These are phyloP conservation scores for Microdochium bolleyi DNA, from an alignment of 2,329 filamentous ascomycete species.

Conservation along the genomic window DNA sequence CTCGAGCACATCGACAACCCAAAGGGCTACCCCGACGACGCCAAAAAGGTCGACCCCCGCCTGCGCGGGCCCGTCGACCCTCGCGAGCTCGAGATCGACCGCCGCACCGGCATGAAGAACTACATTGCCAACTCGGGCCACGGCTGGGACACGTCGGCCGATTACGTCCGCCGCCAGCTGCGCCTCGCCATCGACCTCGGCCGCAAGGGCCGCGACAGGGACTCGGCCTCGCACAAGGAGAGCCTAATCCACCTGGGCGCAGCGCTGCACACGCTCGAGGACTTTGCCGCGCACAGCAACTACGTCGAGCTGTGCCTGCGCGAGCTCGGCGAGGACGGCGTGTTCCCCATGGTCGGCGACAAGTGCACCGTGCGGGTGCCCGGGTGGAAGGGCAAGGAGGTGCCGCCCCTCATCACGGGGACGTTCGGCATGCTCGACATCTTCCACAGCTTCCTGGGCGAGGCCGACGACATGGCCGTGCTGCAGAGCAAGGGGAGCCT, in stretches of 20 bases:
- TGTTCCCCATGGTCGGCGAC: constrained; percentile 42
- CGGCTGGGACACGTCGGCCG: constrained; percentile 18
- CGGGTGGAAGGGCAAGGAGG: constrained; percentile 28
- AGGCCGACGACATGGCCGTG: constrained; percentile 21
- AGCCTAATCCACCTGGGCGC: constrained; percentile 27
- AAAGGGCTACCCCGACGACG: constrained; percentile 20
- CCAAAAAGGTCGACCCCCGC: constrained; percentile 17
- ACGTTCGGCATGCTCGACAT: constrained; percentile 37
- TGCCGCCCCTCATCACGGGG: constrained; percentile 43
- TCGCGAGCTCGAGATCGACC: constrained; percentile 18
- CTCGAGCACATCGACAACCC: constrained; percentile 47
- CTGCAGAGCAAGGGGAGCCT: constrained; percentile 18
- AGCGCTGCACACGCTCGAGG: constrained; percentile 41
- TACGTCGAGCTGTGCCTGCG: constrained; percentile 43
- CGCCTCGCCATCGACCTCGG: constrained; percentile 14
- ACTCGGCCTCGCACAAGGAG: constrained; percentile 9
- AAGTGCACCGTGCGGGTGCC: constrained; percentile 23
- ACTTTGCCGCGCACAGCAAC: constrained; percentile 47
- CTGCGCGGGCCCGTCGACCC: constrained; percentile 18
- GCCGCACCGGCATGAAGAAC: constrained; percentile 21
- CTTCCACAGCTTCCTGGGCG: constrained; percentile 20
- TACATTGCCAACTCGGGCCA: constrained; percentile 19
- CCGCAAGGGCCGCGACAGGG: constrained; percentile 8
- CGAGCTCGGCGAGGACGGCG: constrained; percentile 39
- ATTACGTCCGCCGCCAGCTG: constrained; percentile 18